Percentiles rank a stretch among this genome's conserved stretches.
phyloP scores from a whole-genome alignment of 2,329 filamentous ascomycete genomes.

The Penicillium sp. region DNA sequence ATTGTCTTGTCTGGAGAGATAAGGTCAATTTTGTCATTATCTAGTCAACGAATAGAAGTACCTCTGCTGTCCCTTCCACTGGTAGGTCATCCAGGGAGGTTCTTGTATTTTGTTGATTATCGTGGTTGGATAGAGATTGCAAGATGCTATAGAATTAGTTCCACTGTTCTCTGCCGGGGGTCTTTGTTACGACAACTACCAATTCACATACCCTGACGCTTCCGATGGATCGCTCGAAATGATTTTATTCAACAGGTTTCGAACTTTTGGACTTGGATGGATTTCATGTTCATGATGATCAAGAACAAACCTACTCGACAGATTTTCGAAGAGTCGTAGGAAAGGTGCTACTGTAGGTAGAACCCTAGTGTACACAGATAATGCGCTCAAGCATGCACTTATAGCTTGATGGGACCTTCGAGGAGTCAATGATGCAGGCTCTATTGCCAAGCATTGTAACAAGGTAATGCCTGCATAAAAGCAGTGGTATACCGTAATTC shows the following conservation, averaged over 20 bases:
- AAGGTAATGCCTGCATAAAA: constrained; percentile 23
- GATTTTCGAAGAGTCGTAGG: constrained; percentile 20
- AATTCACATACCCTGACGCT: constrained; percentile 16
- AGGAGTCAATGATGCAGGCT: constrained; percentile 13
- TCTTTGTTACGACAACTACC: not conserved
- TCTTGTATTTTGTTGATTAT: not conserved
- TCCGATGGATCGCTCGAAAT: constrained; percentile 25
- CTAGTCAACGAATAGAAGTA: not conserved
- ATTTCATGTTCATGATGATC: constrained; percentile 7
- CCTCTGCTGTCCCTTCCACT: constrained; percentile 2
- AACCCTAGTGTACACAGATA: constrained; percentile 21
- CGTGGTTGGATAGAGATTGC: not conserved
- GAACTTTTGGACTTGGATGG: constrained; percentile 6
- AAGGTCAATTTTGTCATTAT: not conserved
- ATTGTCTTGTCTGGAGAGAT: constrained; percentile 14
- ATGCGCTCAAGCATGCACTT: constrained; percentile 21
- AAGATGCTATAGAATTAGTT: not conserved
- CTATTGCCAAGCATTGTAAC: constrained; percentile 22
- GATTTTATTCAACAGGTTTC: constrained; percentile 17
- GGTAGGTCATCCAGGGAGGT: not conserved
- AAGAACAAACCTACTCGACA: constrained; percentile 18
- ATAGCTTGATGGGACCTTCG: constrained; percentile 19
- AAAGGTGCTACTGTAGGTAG: constrained; percentile 20
- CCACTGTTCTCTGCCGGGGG: not conserved
- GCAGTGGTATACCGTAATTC: constrained; percentile 22